Evolutionary conservation across 345 rosid species (phyloP).

Genomic region (Linum tenue): DNA sequence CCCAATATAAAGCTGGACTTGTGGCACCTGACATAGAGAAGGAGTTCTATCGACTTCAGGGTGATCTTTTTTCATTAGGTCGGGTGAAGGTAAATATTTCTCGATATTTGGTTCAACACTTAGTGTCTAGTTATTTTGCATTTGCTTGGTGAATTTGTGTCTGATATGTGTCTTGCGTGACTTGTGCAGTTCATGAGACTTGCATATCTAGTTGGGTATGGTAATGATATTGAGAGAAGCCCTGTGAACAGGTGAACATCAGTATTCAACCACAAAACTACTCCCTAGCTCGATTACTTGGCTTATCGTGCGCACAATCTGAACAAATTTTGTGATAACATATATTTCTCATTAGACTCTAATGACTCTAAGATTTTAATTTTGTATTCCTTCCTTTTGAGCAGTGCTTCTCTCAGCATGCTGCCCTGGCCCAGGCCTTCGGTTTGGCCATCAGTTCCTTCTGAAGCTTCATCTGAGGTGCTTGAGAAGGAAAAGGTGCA

Average conservation of each 20-base stretch:
- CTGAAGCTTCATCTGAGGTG: constrained; percentile 71
- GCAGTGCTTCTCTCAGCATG: constrained; percentile 97
- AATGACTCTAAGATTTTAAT: neutral
- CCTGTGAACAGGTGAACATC: constrained; percentile 73
- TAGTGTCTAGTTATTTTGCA: neutral
- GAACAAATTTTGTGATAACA: neutral
- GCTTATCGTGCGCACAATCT: neutral
- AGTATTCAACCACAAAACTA: constrained; percentile 6
- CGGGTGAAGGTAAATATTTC: constrained; percentile 62
- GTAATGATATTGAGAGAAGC: constrained; percentile 81
- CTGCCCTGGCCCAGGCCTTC: constrained; percentile 98
- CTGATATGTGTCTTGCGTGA: neutral
- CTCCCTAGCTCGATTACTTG: constrained; percentile 7
- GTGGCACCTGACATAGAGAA: constrained; percentile 70
- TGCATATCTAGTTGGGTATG: constrained; percentile 86
- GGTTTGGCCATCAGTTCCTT: constrained; percentile 88
- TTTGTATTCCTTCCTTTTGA: constrained; percentile 19
- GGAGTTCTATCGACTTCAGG: constrained; percentile 84
- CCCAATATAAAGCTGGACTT: constrained; percentile 53
- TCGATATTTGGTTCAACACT: constrained; percentile 4
- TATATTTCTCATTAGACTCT: neutral
- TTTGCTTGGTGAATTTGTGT: no score
- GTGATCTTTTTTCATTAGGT: constrained; percentile 90
- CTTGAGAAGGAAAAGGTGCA: constrained; percentile 91
- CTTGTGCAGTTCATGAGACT: constrained; percentile 90